Evolutionary conservation across 202 grass and related monocot genomes (phyloP).

Genomic region (Alloteropsis angusta): DNA sequence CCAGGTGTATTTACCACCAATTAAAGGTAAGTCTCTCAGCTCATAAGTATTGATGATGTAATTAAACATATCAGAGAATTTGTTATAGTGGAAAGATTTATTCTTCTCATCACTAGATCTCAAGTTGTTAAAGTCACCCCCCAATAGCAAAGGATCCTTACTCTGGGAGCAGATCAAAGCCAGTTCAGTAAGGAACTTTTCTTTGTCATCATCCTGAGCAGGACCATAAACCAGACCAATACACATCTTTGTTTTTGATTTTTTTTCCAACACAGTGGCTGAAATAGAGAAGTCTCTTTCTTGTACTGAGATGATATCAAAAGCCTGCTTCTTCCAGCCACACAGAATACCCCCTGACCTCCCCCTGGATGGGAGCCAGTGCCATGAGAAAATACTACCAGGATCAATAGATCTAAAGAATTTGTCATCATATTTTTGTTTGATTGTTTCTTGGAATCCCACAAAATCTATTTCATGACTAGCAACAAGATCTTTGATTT

Average conservation of each 20-base stretch:
- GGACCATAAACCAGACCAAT: not conserved
- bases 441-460: not conserved
- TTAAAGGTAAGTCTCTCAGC: accelerated
- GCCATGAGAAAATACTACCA: accelerated
- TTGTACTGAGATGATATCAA: too few species aligned
- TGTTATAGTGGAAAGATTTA: accelerated
- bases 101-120: not conserved
- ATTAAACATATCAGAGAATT: not conserved
- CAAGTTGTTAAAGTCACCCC: not conserved
- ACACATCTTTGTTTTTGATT: accelerated
- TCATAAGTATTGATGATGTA: not conserved
- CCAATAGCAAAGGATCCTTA: not conserved
- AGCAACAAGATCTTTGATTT: not conserved
- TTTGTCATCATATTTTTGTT: not conserved
- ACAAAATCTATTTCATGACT: not conserved
- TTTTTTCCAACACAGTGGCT: not conserved
- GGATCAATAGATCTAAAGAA: not conserved
- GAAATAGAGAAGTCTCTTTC: not conserved
- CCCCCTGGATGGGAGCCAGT: accelerated
- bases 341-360: too few species aligned
- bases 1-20: not conserved
- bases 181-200: accelerated
- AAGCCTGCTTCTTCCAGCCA: accelerated
- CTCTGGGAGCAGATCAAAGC: accelerated
- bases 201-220: accelerated